A percentile compares a stretch with the other conserved stretches of the same genome.
Conservation (phyloP, 495 filamentous ascomycete genomes). For the Hypoxylon lenormandii region DNA sequence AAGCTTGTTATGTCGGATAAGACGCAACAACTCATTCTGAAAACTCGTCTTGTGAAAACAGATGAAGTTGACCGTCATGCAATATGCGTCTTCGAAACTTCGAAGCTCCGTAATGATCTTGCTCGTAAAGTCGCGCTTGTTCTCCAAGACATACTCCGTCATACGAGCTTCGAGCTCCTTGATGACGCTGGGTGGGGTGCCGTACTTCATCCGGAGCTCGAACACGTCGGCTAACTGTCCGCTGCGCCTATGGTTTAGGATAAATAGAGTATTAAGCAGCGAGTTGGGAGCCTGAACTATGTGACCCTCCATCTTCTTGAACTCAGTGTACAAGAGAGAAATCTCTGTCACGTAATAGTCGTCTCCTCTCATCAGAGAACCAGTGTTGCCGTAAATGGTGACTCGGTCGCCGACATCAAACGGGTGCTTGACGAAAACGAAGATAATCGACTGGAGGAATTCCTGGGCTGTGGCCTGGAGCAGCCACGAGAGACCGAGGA, state of each 20-base stretch:
- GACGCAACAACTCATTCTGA: conserved; percentile 91
- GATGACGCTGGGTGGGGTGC: conserved; percentile 87
- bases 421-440: conserved; percentile 97
- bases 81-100: conserved; percentile 68
- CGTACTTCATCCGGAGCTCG: conserved; percentile 85
- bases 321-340: conserved; percentile 93
- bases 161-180: conserved; percentile 84
- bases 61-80: conserved; percentile 88
- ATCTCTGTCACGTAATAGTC: conserved; percentile 98
- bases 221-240: conserved; percentile 89
- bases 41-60: conserved; percentile 96
- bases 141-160: conserved; percentile 82
- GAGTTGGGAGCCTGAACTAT: conserved; percentile 96
- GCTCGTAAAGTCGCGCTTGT: conserved; percentile 91
- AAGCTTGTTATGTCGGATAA: conserved; percentile 93
- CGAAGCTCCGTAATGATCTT: conserved; percentile 91
- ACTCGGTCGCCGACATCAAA: conserved; percentile 97
- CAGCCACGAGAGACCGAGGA: conserved; percentile 90
- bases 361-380: conserved; percentile 78
- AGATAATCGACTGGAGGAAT: conserved; percentile 88
- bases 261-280: conserved; percentile 90
- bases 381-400: conserved; percentile 89
- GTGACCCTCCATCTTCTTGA: conserved; percentile 98
- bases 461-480: conserved; percentile 93
- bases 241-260: conserved; percentile 91